These are phyloP conservation scores for Solanum ahanhuiri DNA, from an alignment of 257 asterid species.

Conservation along the genomic window DNA sequence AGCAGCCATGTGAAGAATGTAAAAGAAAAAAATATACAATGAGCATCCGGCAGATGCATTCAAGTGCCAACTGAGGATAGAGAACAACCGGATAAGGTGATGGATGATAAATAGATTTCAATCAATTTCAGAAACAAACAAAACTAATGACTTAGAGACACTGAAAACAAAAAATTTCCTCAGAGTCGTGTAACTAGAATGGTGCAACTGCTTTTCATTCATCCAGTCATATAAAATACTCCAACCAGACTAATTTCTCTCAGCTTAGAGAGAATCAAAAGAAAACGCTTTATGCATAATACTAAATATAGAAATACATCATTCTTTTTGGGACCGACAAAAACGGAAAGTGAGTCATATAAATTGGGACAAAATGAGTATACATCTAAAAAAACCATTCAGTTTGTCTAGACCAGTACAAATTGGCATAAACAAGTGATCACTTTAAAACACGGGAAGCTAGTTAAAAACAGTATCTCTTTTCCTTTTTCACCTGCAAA, in stretches of 20 bases:
- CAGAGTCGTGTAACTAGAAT: not conserved
- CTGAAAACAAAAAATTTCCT: not conserved
- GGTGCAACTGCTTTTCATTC: not conserved
- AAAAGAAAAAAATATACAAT: not conserved
- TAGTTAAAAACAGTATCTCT: not conserved
- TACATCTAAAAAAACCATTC: not conserved
- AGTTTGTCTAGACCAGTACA: not conserved
- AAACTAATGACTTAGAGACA: not conserved
- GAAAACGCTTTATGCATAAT: not conserved
- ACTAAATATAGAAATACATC: not conserved
- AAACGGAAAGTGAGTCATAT: not conserved
- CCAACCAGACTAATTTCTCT: not conserved
- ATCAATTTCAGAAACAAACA: not conserved
- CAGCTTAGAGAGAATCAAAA: not conserved
- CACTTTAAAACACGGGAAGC: not conserved
- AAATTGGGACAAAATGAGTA: not conserved
- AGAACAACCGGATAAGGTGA: not conserved
- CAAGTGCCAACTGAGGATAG: not conserved
- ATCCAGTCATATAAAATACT: not conserved
- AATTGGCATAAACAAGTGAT: not conserved
- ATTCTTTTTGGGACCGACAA: not conserved
- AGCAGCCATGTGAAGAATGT: not conserved
- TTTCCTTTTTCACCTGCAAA: conserved; percentile 51
- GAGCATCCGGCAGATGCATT: not conserved
- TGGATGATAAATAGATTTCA: not conserved